Base-by-base conservation (phyloP, 169 alveolate genomes). In the Plasmodium coatneyi region DNA sequence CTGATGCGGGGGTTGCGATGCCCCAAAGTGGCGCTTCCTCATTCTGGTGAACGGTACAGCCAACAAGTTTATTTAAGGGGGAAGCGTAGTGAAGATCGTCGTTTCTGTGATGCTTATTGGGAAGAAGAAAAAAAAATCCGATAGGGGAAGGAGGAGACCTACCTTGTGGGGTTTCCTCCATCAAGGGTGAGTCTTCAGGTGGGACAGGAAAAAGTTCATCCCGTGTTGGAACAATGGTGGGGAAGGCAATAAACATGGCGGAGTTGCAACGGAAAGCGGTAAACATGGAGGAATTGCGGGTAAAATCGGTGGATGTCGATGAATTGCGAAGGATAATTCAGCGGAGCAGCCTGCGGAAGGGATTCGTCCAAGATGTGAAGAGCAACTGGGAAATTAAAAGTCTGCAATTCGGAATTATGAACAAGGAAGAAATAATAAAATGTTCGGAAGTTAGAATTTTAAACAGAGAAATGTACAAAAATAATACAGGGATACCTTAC, bases 371-470 rank as follows among this genome's bases (percentile, higher is more conserved):
- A 22, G 93, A 86, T 36, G 82, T 86, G 30, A 86, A 86, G 41
- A 86, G 49, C 9, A 86, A 76, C 46, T 86, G 84, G 60, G 93
- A 86, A 80, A 97, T 97, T 5, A 97, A 96, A 41, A 96, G 97
- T 32, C 96, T 97, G 22, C 96, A 94, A 80, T 97, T 97, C 89
- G 97, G 96, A 46, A 97, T 96, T 16, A 96, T 97, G 97, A 95
- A 96, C 41, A 95, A 94, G 49, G 96, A 96, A 22, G 96, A 93
- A 60, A 97, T 97, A 30, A 95, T 97, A 14, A 89, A 96, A 79
- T 92, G 95, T 25, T 92, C 98, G 0, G 97, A 96, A 78, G 92
- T 97, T 54, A 96, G 94, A 80, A 95, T 97, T 7, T 34, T 82
- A 56, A 93, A 97, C 80, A 92, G 98, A 60, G 98, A 97, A 60